Conservation (phyloP, 2,329 filamentous ascomycete genomes). For the Alternaria panax region DNA sequence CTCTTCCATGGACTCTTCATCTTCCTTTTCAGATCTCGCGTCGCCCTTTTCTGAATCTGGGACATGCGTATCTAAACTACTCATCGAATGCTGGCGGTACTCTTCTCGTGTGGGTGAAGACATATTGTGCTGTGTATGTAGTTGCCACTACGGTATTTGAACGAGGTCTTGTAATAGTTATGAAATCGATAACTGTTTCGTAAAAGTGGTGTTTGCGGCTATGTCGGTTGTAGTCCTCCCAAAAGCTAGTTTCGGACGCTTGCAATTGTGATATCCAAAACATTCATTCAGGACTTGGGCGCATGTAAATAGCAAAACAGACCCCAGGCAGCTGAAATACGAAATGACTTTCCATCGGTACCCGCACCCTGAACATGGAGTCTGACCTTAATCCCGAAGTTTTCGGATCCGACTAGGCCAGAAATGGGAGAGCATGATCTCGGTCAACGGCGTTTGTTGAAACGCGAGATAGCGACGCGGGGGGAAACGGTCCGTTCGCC, state of each 20-base stretch:
- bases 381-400: constrained; percentile 18
- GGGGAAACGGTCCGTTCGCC: neutral
- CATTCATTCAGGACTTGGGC: neutral
- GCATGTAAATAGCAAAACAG: neutral
- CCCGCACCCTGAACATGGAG: neutral
- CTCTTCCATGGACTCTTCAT: constrained; percentile 3
- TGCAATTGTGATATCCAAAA: neutral
- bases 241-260: neutral
- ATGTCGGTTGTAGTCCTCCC: neutral
- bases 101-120: constrained; percentile 17
- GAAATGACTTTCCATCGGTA: neutral
- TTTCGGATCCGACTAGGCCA: neutral
- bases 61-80: constrained; percentile 30
- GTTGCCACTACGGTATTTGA: neutral
- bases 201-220: neutral
- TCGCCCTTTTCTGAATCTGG: constrained; percentile 31
- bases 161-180: neutral
- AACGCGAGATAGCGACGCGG: constrained; percentile 20
- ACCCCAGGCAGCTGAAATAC: neutral
- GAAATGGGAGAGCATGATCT: constrained; percentile 7
- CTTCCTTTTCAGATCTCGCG: constrained; percentile 13
- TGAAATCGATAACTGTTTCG: neutral
- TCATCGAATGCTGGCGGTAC: constrained; percentile 28
- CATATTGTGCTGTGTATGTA: constrained; percentile 21
- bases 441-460: constrained; percentile 23